Conservation (phyloP, 768 basidiomycete genomes). For the Lentinula edodes region DNA sequence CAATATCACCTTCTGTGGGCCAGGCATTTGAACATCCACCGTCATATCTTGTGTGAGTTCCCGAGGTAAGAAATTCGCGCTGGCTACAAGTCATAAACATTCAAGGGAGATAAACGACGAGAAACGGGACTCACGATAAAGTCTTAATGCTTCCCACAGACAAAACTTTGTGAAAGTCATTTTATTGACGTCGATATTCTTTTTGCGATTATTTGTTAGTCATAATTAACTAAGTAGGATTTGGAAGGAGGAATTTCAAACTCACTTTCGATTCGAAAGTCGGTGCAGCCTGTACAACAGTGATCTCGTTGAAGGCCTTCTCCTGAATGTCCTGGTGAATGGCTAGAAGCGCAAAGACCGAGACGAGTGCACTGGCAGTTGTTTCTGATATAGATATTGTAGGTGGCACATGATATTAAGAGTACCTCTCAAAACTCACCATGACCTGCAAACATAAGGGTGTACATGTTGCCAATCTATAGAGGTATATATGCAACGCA, state of each 20-base stretch:
- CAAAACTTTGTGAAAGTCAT: constrained; percentile 7
- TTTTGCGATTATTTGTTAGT: too few relatives aligned
- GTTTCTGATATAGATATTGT: constrained; percentile 12
- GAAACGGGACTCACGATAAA: constrained; percentile 13
- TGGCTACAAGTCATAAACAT: constrained; percentile 7
- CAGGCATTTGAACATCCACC: constrained; percentile 7
- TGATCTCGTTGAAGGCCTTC: constrained; percentile 18
- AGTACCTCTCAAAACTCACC: constrained; percentile 8
- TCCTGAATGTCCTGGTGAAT: constrained; percentile 26
- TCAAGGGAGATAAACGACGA: not conserved
- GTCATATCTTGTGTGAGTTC: constrained; percentile 10
- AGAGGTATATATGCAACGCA: not conserved
- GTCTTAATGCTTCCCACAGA: constrained; percentile 13
- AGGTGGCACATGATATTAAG: not conserved
- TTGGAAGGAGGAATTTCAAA: too few relatives aligned
- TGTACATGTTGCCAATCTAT: constrained; percentile 20
- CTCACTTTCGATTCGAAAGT: too few relatives aligned
- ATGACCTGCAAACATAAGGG: constrained; percentile 20
- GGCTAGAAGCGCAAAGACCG: constrained; percentile 23
- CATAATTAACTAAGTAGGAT: too few relatives aligned
- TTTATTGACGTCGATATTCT: not conserved
- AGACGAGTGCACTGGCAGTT: constrained; percentile 23
- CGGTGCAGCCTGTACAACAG: too few relatives aligned
- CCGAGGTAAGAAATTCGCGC: constrained; percentile 11
- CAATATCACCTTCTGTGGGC: constrained; percentile 9